phyloP scores from a whole-genome alignment of 352 stramenopile genomes.

The Plasmopara halstedii region DNA sequence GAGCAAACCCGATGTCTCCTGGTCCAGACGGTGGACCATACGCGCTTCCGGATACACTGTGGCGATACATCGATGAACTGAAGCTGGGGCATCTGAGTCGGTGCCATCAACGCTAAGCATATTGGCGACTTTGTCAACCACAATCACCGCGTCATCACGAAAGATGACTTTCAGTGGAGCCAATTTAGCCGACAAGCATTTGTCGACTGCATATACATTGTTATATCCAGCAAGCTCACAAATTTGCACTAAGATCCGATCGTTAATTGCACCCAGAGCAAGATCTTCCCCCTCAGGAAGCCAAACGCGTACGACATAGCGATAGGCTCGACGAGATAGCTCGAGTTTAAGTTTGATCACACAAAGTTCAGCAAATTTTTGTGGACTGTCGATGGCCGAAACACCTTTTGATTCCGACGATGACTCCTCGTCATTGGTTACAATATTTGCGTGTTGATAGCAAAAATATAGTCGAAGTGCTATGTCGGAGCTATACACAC shows the following conservation, averaged over 20 bases:
- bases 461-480: constrained; percentile 23
- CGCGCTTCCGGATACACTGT: constrained; percentile 40
- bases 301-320: constrained; percentile 25
- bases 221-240: constrained; percentile 28
- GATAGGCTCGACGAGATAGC: constrained; percentile 9
- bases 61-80: constrained; percentile 38
- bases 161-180: constrained; percentile 33
- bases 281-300: constrained; percentile 15
- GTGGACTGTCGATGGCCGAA: constrained; percentile 17
- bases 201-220: constrained; percentile 2
- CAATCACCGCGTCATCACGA: constrained; percentile 41
- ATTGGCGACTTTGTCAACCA: constrained; percentile 54
- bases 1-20: constrained; percentile 66
- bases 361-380: constrained; percentile 23
- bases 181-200: constrained; percentile 10
- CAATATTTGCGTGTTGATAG: constrained; percentile 6
- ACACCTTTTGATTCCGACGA: constrained; percentile 9
- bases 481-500: constrained; percentile 24
- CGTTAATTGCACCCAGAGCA: constrained; percentile 15
- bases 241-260: constrained; percentile 41
- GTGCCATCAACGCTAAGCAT: constrained; percentile 55
- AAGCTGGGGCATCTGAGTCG: constrained; percentile 20
- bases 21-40: constrained; percentile 75
- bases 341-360: constrained; percentile 19
- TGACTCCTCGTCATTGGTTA: constrained; percentile 7